Evolutionary conservation across 805 yeast species (phyloP), one percentile per base, ranked within the genome.

Genomic region (Maudiozyma serrabonitensis): DNA sequence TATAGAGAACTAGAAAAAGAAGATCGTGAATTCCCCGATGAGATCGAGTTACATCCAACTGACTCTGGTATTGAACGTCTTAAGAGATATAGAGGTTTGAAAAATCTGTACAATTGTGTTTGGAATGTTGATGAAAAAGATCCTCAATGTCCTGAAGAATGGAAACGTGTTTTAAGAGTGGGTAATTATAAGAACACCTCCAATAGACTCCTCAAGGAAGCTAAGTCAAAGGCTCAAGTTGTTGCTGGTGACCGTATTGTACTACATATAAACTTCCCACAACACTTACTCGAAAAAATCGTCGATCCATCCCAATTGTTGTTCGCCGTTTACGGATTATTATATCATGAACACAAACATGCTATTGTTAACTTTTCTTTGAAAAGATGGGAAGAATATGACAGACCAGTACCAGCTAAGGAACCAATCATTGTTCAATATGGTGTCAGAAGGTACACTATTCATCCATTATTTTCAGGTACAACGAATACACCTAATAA

Each of bases 21-120:
- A 49, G 97, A 88, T 63, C 75, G 80, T 35, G 96, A 90, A 59
- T 93, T 89, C 73, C 98, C 98, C 0, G 99, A 93, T 68, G 99
- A 93, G 69, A 69, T 91, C 49, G 98, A 93, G 65, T 70, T 93
- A 41, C 76, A 75, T 43, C 97, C 97, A 31, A 63, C 67, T 6
- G 90, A 78, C 55, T 75, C 84, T 5, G 98, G 87, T 9, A 77
- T 76, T 58, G 88, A 89, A 54, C 76, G 87, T 54, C 73, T 93
- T 50, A 68, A 74, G 31, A 78, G 89, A 53, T 91, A 88, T 68
- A 78, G 97, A 66, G 98, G 98, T 52, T 76, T 90, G 55, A 87
- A 87, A 66, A 85, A 86, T 37, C 69, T 95, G 53, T 81, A 84
- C 46, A 80, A 82, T 51, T 81, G 93, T 55, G 75, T 78, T 40